phyloP scores from a whole-genome alignment of 768 basidiomycete species.

The Podaxis mareebaensis region DNA sequence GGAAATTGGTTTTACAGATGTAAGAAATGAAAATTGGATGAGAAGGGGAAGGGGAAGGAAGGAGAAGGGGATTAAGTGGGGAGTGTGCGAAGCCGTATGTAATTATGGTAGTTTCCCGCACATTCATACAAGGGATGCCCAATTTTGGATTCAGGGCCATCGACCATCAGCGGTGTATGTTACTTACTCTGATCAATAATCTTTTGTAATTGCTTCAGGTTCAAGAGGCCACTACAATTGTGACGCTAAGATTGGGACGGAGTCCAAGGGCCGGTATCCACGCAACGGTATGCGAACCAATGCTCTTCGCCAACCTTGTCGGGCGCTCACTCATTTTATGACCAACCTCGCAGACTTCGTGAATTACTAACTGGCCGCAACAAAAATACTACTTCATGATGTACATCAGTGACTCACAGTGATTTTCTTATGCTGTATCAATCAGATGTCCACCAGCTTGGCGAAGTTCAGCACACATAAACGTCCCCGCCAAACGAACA shows the following conservation, averaged over 20 bases:
- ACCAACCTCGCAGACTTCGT: no score
- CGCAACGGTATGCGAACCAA: no score
- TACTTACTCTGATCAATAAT: background rate
- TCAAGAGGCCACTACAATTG: background rate
- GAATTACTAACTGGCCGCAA: no score
- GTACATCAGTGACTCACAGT: no score
- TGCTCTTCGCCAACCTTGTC: no score
- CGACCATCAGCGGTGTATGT: background rate
- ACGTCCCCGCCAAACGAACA: no score
- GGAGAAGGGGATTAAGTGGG: constrained; percentile 8
- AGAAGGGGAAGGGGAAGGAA: constrained; percentile 1
- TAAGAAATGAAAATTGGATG: background rate
- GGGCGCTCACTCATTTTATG: no score
- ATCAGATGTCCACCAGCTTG: no score
- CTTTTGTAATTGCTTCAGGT: background rate
- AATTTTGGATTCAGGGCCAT: constrained; percentile 9
- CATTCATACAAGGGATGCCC: constrained; percentile 5
- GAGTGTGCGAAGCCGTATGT: constrained; percentile 16
- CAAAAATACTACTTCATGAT: no score
- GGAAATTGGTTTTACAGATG: constrained; percentile 4
- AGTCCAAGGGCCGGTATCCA: constrained; percentile 22
- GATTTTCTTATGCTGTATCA: no score
- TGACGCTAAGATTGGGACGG: background rate
- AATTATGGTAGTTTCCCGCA: constrained; percentile 16
- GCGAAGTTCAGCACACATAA: no score